Evolutionary conservation across 495 filamentous ascomycete genomes (phyloP).

Genomic region (Podospora didyma): DNA sequence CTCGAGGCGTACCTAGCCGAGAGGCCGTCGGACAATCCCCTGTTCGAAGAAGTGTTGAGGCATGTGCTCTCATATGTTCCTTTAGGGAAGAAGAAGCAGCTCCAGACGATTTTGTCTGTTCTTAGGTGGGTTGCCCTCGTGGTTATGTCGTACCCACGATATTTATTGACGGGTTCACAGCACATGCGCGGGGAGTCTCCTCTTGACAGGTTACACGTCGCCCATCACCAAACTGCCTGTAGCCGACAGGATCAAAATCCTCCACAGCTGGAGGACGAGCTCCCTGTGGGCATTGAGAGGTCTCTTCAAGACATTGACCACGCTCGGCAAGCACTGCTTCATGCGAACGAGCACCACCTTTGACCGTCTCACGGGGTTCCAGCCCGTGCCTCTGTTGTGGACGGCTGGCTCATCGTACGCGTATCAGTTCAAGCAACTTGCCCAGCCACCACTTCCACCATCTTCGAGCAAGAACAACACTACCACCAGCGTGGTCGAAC

Average conservation of each 20-base stretch:
- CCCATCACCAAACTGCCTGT: conserved; percentile 61
- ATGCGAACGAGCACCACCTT: conserved; percentile 55
- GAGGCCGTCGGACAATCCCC: conserved; percentile 24
- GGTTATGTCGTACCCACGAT: background rate
- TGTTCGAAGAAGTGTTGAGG: conserved; percentile 21
- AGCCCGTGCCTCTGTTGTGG: conserved; percentile 57
- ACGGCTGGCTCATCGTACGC: conserved; percentile 46
- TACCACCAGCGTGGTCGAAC: conserved; percentile 29
- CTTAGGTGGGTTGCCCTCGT: conserved; percentile 23
- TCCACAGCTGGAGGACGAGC: conserved; percentile 56
- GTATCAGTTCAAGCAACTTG: conserved; percentile 52
- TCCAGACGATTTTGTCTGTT: conserved; percentile 24
- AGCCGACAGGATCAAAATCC: conserved; percentile 54
- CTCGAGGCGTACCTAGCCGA: conserved; percentile 36
- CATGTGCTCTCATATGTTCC: conserved; percentile 22
- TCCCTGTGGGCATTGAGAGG: conserved; percentile 54
- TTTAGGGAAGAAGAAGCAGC: conserved; percentile 19
- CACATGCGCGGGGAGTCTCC: conserved; percentile 62
- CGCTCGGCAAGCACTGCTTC: conserved; percentile 56
- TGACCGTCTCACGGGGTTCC: conserved; percentile 56
- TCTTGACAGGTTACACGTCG: conserved; percentile 61
- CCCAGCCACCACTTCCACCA: conserved; percentile 7
- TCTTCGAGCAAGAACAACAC: background rate
- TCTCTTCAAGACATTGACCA: conserved; percentile 52
- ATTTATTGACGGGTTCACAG: conserved; percentile 34